Evolutionary conservation across 139 green algal species (phyloP), one percentile per base, ranked within the genome.

Genomic region (Bryopsis sp.): DNA sequence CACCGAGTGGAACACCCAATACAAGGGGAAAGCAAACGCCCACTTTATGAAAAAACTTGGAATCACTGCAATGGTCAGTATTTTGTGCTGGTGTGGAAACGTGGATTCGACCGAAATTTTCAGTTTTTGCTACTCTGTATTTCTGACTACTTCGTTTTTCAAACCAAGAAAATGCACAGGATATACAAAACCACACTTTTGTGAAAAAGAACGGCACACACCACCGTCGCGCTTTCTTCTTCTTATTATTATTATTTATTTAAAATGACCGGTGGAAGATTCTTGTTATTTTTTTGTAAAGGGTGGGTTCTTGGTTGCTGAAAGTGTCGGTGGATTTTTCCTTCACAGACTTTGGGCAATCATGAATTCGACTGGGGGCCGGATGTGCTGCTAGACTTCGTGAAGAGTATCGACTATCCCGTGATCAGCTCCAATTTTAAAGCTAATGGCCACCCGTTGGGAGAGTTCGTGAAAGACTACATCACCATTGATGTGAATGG

Each of bases 351-450:
- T 1, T 11, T 80, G 2, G 76, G 76, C 57, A 73, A 78, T 64
- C 67, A 79, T 35, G 76, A 81, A 64, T 82, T 82, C 26, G 76
- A 82, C 67, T 72, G 68, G 2, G 76, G 76, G 4, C 46, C 59
- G 26, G 47, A 58, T 26, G 43, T 43, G 0, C 67, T 80, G 48
- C 15, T 50, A 15, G 43, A 50, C 11, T 15, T 26, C 15, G 43
- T 50, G 43, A 50, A 50, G 15, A 26, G 11, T 26, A 11, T 50
- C 43, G 15, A 50, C 15, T 50, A 50, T 50, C 43, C 43, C 11
- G 43, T 50, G 11, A 11, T 50, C 43, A 26, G 11, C 11, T 11
- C 43, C 43, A 50, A 50, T 15, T 50, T 50, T 15, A 15, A 50
- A 15, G 43, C 43, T 15, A 11, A 50, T 26, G 43, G 43, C 11